Conservation (phyloP, 768 basidiomycete genomes). For the Suillus tomentosus region DNA sequence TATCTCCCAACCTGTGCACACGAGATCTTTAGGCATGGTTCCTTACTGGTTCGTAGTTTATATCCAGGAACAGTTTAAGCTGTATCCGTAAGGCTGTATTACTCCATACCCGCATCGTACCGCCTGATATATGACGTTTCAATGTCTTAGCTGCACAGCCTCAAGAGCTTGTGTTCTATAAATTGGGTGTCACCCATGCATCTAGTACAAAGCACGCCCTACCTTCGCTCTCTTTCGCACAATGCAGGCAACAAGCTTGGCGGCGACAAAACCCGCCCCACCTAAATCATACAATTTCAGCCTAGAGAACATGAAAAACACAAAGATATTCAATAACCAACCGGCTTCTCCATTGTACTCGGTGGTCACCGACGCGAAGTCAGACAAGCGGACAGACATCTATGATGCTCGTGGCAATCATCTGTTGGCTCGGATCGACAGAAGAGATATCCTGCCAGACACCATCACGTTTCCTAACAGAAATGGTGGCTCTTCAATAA, state of each 20-base stretch:
- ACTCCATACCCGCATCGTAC: background rate
- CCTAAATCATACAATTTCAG: conserved; percentile 16
- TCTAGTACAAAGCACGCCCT: background rate
- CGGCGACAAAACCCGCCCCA: background rate
- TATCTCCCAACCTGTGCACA: background rate
- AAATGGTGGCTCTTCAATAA: conserved; percentile 10
- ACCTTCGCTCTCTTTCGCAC: background rate
- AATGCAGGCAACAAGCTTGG: conserved; percentile 12
- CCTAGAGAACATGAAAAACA: conserved; percentile 16
- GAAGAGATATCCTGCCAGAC: conserved; percentile 18
- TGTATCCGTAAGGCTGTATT: background rate
- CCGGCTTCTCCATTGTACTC: conserved; percentile 15
- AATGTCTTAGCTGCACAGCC: background rate
- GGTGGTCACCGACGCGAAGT: conserved; percentile 13
- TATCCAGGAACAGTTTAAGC: background rate
- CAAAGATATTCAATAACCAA: conserved; percentile 14
- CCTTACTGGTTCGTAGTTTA: background rate
- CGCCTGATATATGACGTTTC: background rate
- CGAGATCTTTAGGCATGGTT: background rate
- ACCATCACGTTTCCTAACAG: conserved; percentile 17
- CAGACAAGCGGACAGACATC: conserved; percentile 15
- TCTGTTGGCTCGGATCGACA: conserved; percentile 12
- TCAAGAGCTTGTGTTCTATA: conserved; percentile 1
- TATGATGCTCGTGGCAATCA: conserved; percentile 13
- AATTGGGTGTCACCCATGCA: background rate